These are phyloP conservation scores for Pythium volutum DNA, from an alignment of 352 stramenopile species.

Conservation along the genomic window DNA sequence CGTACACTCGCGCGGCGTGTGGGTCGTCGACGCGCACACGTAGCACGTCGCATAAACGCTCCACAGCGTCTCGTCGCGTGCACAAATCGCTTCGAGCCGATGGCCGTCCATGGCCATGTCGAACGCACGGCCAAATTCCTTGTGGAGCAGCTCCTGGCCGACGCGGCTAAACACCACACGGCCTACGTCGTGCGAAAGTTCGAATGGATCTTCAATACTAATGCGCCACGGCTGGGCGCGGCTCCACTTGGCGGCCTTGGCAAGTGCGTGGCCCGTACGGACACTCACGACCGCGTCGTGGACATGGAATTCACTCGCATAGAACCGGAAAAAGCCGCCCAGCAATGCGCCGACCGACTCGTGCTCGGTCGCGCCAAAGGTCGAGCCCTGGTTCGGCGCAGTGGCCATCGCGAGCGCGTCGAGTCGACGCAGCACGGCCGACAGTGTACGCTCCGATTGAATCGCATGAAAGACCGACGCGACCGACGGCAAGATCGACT, in stretches of 20 bases:
- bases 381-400: slow-evolving; percentile 33
- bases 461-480: slow-evolving; percentile 48
- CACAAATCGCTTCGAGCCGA: slow-evolving; percentile 56
- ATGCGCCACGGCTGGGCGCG: slow-evolving; percentile 66
- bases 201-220: slow-evolving; percentile 87
- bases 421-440: slow-evolving; percentile 65
- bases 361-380: slow-evolving; percentile 62
- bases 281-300: slow-evolving; percentile 93
- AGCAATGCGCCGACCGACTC: slow-evolving; percentile 91
- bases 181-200: slow-evolving; percentile 73
- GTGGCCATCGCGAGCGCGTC: slow-evolving; percentile 55
- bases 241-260: slow-evolving; percentile 72
- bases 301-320: slow-evolving; percentile 94
- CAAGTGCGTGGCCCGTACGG: slow-evolving; percentile 58
- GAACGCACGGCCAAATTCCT: slow-evolving; percentile 61
- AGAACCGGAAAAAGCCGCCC: slow-evolving; percentile 97
- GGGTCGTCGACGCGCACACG: slow-evolving; percentile 49
- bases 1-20: slow-evolving; percentile 56
- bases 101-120: slow-evolving; percentile 42
- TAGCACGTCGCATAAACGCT: slow-evolving; percentile 53
- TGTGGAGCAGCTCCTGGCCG: slow-evolving; percentile 54
- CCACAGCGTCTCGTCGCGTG: slow-evolving; percentile 46
- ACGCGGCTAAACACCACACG: slow-evolving; percentile 75
- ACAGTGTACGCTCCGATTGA: slow-evolving; percentile 92
- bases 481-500: slow-evolving; percentile 49